These are phyloP conservation scores for Paecilomyces sp. DNA, from an alignment of 2,329 filamentous ascomycete species.

Conservation along the genomic window DNA sequence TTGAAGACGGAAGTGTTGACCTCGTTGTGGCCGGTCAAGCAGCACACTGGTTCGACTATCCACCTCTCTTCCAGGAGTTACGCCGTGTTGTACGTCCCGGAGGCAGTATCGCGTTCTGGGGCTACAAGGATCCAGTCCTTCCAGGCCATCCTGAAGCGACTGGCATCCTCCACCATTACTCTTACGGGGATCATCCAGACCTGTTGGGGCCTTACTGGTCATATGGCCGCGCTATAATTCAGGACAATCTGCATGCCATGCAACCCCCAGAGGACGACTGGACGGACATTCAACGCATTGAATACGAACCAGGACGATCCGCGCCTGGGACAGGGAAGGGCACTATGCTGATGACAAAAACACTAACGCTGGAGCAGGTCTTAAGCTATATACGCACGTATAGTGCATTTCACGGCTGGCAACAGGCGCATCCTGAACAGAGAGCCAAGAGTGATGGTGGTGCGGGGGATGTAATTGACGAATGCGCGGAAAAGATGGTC, in stretches of 20 bases:
- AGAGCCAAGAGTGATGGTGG: slow-evolving; percentile 49
- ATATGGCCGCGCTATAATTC: slow-evolving; percentile 50
- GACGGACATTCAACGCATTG: slow-evolving; percentile 45
- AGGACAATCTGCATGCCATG: slow-evolving; percentile 46
- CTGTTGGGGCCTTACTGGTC: slow-evolving; percentile 55
- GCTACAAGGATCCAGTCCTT: slow-evolving; percentile 59
- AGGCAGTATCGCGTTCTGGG: slow-evolving; percentile 59
- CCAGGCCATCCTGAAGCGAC: slow-evolving; percentile 48
- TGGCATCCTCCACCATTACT: slow-evolving; percentile 47
- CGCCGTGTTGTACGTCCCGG: slow-evolving; percentile 46
- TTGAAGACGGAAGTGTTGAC: slow-evolving; percentile 47
- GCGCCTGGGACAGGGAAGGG: slow-evolving; percentile 34
- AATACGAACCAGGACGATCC: slow-evolving; percentile 49
- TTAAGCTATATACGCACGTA: slow-evolving; percentile 58
- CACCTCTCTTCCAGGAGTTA: slow-evolving; percentile 49
- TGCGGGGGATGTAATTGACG: slow-evolving; percentile 54
- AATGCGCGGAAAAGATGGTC: slow-evolving; percentile 54
- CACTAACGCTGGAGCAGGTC: slow-evolving; percentile 49
- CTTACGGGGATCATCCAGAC: slow-evolving; percentile 46
- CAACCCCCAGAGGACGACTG: slow-evolving; percentile 47
- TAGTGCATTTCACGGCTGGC: slow-evolving; percentile 54
- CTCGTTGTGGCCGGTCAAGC: slow-evolving; percentile 47
- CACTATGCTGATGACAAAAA: slow-evolving; percentile 46
- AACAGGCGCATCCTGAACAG: slow-evolving; percentile 45
- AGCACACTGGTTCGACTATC: slow-evolving; percentile 61